Base-by-base conservation (phyloP, 768 basidiomycete species). In the Suillus paluster region DNA sequence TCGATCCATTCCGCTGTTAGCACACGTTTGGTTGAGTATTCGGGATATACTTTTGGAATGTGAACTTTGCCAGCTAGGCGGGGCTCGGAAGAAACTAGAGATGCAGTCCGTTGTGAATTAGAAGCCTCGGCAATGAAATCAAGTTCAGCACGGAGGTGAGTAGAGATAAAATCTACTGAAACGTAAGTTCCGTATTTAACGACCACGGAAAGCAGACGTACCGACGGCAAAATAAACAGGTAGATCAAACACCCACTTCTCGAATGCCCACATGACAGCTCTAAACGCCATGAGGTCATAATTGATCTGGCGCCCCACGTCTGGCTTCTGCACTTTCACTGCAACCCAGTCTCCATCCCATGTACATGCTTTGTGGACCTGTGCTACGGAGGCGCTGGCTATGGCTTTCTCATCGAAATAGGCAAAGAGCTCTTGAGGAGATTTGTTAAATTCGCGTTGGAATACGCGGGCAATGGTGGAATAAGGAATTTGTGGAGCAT, bases 251-350 rank as follows among this genome's bases (percentile, higher is more conserved):
- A 92, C 80, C 80, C 86, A 88, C 34, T 88, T 79, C 66, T 91
- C 88, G 65, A 89, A 91, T 70, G 88, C 80, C 89, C 89, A 91
- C 88, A 91, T 91, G 3, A 90, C 89, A 5, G 79, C 65, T n/a
- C 85, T 77, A 69, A 86, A 92, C 4, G 84, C 86, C 34, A 81
- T 87, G 14, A 95, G 78, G 69, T 95, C 93, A 86, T 89, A 94
- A 64, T 92, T 87, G 78, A 91, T 89, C 77, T 97, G 95, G 66
- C 85, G 92, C 56, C 82, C 83, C 7, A 98, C 92, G 38, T 87
- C 90, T 3, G 94, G 94, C 68, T 96, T 97, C 78, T 97, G 94
- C 23, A 93, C 81, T 78, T 98, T 98, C 63, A 98, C 95, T 0
- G 95, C 96, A 2, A 98, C 95, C 85, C 89, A 90, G 39, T 83